Conservation (phyloP, 164 flowering plant species). For the Dillenia suffruticosa region DNA sequence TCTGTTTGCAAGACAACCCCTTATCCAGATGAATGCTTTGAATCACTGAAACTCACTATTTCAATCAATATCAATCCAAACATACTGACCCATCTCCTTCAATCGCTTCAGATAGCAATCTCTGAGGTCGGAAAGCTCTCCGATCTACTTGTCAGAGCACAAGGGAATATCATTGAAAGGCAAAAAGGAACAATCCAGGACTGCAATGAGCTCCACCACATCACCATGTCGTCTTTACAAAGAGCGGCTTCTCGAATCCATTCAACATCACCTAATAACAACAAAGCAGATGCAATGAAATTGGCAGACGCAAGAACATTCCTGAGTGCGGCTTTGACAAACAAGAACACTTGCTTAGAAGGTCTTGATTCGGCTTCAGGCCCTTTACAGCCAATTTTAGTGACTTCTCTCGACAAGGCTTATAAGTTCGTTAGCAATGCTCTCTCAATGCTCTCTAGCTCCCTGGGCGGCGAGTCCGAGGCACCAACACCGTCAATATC, state of each 20-base stretch:
- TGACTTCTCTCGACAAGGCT: conserved; percentile 29
- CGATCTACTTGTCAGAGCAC: conserved; percentile 22
- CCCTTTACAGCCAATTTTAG: conserved; percentile 36
- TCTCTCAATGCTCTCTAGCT: conserved; percentile 45
- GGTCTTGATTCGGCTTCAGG: conserved; percentile 74
- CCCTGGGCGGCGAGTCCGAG: no score
- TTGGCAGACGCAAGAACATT: conserved; percentile 50
- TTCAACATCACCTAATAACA: background rate
- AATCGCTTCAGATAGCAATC: conserved; percentile 56
- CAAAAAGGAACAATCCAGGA: conserved; percentile 75
- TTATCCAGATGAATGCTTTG: conserved; percentile 61
- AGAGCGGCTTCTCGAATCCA: conserved; percentile 42
- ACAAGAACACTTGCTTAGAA: conserved; percentile 84
- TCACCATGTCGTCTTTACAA: conserved; percentile 44
- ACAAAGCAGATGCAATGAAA: conserved; percentile 17
- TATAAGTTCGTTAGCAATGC: conserved; percentile 69
- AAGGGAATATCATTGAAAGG: conserved; percentile 37
- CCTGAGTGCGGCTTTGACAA: conserved; percentile 85
- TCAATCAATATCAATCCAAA: conserved; percentile 56
- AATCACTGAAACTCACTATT: conserved; percentile 65
- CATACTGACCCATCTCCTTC: conserved; percentile 47
- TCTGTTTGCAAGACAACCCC: conserved; percentile 73
- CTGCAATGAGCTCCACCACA: conserved; percentile 77
- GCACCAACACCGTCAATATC: conserved; percentile 20
- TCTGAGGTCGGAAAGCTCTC: conserved; percentile 50